Percentiles rank a stretch among this genome's conserved stretches.
Conservation (phyloP, 163 green algal genomes). For the Scenedesmus sp. region DNA sequence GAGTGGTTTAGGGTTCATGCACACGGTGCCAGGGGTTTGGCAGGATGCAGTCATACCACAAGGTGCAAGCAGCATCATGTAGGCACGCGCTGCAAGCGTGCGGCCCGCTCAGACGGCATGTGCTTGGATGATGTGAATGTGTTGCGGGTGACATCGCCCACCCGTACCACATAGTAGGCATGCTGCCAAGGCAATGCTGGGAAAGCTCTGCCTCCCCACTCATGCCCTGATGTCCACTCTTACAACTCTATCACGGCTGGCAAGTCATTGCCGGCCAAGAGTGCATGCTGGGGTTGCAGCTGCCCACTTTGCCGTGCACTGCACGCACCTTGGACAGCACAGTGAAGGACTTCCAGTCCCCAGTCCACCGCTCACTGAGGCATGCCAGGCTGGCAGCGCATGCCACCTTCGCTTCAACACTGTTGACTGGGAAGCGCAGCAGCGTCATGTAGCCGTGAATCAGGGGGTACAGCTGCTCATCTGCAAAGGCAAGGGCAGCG, state of each 20-base stretch:
- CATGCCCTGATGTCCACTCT: too few species aligned
- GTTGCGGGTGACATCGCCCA: too few species aligned
- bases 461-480: constrained; percentile 23
- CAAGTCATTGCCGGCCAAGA: neutral
- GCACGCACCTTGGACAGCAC: neutral
- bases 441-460: constrained; percentile 26
- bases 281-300: neutral
- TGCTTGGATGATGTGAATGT: too few species aligned
- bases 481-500: neutral
- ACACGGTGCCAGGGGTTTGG: neutral
- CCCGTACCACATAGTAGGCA: too few species aligned
- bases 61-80: neutral
- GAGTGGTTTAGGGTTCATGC: neutral
- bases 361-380: neutral
- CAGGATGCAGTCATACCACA: neutral
- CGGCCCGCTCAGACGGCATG: too few species aligned
- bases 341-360: neutral
- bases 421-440: constrained; percentile 14
- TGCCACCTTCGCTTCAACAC: constrained; percentile 15
- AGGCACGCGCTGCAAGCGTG: neutral
- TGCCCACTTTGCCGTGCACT: neutral
- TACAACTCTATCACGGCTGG: too few species aligned
- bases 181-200: too few species aligned
- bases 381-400: neutral
- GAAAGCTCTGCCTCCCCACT: too few species aligned